Evolutionary conservation across 257 asterid genomes (phyloP), one percentile per base, ranked within the genome.

Genomic region (Oldenlandia corymbosa): DNA sequence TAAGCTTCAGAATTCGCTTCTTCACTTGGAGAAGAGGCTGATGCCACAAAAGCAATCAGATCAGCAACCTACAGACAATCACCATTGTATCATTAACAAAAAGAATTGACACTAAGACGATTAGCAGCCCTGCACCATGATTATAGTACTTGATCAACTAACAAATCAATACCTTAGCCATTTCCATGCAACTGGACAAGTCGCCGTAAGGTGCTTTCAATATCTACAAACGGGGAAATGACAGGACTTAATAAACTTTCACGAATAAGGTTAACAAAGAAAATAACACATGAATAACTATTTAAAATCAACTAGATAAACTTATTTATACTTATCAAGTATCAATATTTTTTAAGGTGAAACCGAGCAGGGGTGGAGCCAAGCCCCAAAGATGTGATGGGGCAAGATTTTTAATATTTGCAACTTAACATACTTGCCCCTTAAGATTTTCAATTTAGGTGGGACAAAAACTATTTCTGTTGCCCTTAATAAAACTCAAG

Each of bases 41-140:
- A 90, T 78, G 95, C 92, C 70, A 93, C 96, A 80, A 93, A 93
- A 69, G 90, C 97, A 80, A 93, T 81, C 78, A 90, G 83, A 86
- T 93, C 99, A 76, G 99, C 96, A 72, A 87, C 88, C 99, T 93
- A 71, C 47, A 70, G 49, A 39, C 28, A 26, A 56, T 63, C 36
- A 57, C 39, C 48, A 30, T 42, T 65, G 69, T 50, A 45, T 30
- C 60, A 60, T 53, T 62, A n/a, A 47, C 50, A 41, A 54, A 17
- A 70, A 17, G n/a, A n/a, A 46, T 31, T 4, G 5, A 23, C 66
- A 5, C 53, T 60, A 4, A 45, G 9, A 14, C 10, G 7, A 43
- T 52, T 49, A 66, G 53, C 26, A 53, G 14, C 43, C 23, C 46
- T 14, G 8, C 31, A 26, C 16, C 14, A 12, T 42, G 30, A 17